Evolutionary conservation across 1,284 basidiomycete species (phyloP), one percentile per base, ranked within the genome.

Genomic region (Microbotryum saponariae): DNA sequence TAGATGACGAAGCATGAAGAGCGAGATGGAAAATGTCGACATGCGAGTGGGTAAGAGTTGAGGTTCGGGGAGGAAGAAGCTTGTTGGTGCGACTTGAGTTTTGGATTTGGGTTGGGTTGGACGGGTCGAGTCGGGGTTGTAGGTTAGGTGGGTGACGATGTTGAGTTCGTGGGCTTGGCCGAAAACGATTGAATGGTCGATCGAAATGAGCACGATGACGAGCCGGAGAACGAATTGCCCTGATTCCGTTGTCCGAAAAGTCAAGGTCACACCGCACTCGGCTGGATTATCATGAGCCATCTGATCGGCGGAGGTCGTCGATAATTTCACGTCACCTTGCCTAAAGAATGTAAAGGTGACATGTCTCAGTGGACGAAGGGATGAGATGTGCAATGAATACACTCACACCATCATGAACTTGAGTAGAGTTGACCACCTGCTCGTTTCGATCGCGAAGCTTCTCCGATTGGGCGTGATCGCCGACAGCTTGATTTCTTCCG

Each of bases 1-100:
- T 37, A 68, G 57, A 45, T 68, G 66, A 1, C 66, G 64, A 6
- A 68, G 62, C 4, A 64, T 58, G 58, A 62, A 65, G 50, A 68
- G 64, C 54, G 63, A 59, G 49, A 66, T 65, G 0, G 66, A 64
- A 37, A 66, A 48, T 10, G 47, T 54, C 2, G 66, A 65, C 8
- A 68, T 50, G n/a, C 66, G 64, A 12, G 53, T 50, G 7, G 66
- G 66, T 3, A 68, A 57, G 53, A 63, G 61, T 10, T 63, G 31
- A 16, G 56, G 52, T 54, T 68, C 66, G 48, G 66, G 64, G 18
- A 68, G 59, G 37, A 53, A 44, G 51, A 63, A 68, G 18, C 48
- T 45, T 4, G 57, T 51, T 8, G 10, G 37, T 42, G 37, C 37
- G 5, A 42, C 37, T 42, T 42, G 37, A 42, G 37, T 18, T 18